phyloP scores from a whole-genome alignment of 768 basidiomycete species.

The Polyporus arcularius region DNA sequence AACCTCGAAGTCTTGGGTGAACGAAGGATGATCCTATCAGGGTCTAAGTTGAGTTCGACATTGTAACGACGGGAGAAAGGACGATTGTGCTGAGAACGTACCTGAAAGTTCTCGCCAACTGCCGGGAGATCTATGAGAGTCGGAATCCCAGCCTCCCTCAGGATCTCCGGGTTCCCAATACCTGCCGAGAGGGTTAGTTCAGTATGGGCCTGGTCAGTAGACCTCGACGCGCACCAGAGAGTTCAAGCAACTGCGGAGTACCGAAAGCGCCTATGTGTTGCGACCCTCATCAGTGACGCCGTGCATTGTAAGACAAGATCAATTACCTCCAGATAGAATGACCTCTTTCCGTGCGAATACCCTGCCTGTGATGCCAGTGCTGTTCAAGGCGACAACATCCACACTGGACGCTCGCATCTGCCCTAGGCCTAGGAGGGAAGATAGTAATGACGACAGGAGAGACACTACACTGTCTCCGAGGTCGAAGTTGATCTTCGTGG shows the following conservation, averaged over 20 bases:
- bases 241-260: conserved; percentile 8
- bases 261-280: not conserved
- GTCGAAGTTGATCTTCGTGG: not conserved
- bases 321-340: conserved; percentile 4
- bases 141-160: not conserved
- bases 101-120: conserved; percentile 12
- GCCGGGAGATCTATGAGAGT: conserved; percentile 8
- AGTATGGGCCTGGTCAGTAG: no score
- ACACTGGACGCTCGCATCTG: not conserved
- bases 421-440: not conserved
- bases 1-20: conserved; percentile 3
- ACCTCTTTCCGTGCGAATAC: conserved; percentile 1
- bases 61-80: not conserved
- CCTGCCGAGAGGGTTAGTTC: not conserved
- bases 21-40: not conserved
- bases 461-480: not conserved
- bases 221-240: conserved; percentile 1
- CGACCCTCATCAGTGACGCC: not conserved
- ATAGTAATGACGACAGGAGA: no score
- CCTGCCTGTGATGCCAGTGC: not conserved
- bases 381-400: not conserved
- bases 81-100: not conserved
- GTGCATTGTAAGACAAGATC: no score
- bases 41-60: no score
- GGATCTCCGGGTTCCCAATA: conserved; percentile 5